Base-by-base conservation (phyloP, 768 basidiomycete species). In the Gymnopilus junonius region DNA sequence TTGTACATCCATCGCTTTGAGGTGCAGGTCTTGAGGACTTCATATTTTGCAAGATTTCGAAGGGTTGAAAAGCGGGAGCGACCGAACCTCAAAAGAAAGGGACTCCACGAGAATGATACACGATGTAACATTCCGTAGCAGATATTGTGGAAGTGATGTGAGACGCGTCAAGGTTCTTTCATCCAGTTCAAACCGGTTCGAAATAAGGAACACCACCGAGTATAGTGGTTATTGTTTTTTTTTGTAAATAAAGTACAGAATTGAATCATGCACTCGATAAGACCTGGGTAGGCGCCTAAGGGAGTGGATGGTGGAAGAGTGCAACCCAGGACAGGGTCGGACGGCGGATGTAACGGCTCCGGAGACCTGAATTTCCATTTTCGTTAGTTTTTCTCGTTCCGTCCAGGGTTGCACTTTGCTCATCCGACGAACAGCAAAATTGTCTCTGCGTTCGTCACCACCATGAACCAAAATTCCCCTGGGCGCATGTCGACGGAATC, bases 391-490 rank as follows among this genome's bases (percentile, higher is more conserved):
- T 35, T 54, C 35, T n/a, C 31, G 54, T 39, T 37, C 35, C 32
- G 39, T 55, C n/a, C 35, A 55, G 54, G 35, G 54, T 40, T 37
- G 23, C 34, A 39, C 20, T 37, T 55, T 40, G 23, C 37, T 55
- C 23, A 17, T 40, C 23, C 54, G 39, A 25, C 37, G 23, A 54
- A 37, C 54, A 40, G 54, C 54, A 27, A 27, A 37, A 25, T 39
- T 39, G 23, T 35, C 37, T 55, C 54, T 29, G 37, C 40, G 54
- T 23, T 29, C 34, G n/a, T 40, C 34, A 40, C 46, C 61, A 57
- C 62, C 54, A 76, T 77, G 75, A 74, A 72, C 67, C 73, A 66
- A 58, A 70, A 75, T 59, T 75, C 76, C 1, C 75, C 77, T 48
- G 77, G 73, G 27, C 65, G 66, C n/a, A 59, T 53, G 50, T 69